Evolutionary conservation across 2,329 filamentous ascomycete species (phyloP), one percentile per base, ranked within the genome.

Genomic region (Penicillium olsonii): DNA sequence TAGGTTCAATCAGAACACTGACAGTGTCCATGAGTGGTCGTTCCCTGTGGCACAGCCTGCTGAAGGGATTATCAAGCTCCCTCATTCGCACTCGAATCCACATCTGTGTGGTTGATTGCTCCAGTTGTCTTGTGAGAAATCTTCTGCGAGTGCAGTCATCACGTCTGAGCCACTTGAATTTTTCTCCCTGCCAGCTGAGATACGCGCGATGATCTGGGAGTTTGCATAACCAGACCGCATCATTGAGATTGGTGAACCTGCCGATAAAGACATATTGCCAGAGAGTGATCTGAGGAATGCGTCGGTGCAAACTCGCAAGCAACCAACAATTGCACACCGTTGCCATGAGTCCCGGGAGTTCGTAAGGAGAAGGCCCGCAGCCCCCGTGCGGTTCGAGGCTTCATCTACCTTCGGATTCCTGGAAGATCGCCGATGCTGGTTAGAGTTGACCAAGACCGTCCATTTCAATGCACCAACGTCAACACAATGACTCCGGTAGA

Each of bases 171-270:
- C 19, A 4, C 11, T 14, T 18, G 31, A n/a, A n/a, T 48, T 44
- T 17, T 14, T 19, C 2, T 37, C 39, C 3, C 22, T 44, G 18
- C 45, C 45, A 29, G 10, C 19, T 2, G 45, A 48, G 24, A 37
- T 48, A 18, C 39, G 33, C 12, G 18, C 6, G 33, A n/a, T 43
- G n/a, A 37, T 48, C 10, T 48, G 45, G 45, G 24, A 43, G 18
- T 37, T 22, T 20, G 33, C 39, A 1, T 4, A 43, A n/a, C 45
- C 45, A 18, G 18, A 26, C 5, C 45, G 33, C 19, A 24, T 48
- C 9, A 12, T 48, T 15, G 45, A 48, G 39, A 14, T 48, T 19
- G 45, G 33, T 17, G 22, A 43, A 15, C 45, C 45, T 4, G 20
- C 17, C 9, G 45, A 48, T 6, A 39, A 39, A 14, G 45, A 48